Conservation (phyloP, 2,329 filamentous ascomycete genomes). For the Tolypocladium album region DNA sequence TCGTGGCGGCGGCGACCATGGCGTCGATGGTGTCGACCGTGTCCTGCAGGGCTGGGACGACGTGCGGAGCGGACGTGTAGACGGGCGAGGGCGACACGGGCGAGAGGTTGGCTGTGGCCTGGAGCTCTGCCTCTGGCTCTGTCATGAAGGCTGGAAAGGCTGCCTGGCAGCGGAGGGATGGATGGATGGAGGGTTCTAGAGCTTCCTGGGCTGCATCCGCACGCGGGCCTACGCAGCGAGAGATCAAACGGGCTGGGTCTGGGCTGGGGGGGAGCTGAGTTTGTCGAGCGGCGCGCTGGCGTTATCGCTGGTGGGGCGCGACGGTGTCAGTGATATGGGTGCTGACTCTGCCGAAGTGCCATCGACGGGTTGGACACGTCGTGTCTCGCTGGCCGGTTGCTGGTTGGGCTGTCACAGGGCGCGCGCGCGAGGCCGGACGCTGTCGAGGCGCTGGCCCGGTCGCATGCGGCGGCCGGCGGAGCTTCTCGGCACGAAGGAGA, state of each 20-base stretch:
- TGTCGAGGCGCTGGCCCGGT: neutral
- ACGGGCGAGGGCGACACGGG: constrained; percentile 39
- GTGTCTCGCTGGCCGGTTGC: neutral
- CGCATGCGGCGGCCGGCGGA: neutral
- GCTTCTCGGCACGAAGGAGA: neutral
- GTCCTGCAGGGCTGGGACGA: constrained; percentile 40
- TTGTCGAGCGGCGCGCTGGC: neutral
- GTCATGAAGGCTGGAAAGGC: constrained; percentile 27
- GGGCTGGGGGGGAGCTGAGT: neutral
- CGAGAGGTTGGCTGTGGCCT: constrained; percentile 42
- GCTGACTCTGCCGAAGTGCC: neutral
- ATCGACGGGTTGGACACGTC: neutral
- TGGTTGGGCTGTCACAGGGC: neutral
- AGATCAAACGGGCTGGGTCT: neutral
- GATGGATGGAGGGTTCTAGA: constrained; percentile 2
- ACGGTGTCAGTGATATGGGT: neutral
- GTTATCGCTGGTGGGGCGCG: neutral
- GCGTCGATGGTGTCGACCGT: constrained; percentile 39
- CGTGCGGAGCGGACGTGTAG: constrained; percentile 32
- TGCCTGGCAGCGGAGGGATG: constrained; percentile 1
- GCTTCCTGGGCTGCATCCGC: constrained; percentile 1
- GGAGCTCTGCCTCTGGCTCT: constrained; percentile 33
- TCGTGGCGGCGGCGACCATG: constrained; percentile 27
- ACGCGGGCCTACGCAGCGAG: constrained; percentile 1
- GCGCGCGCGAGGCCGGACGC: neutral